Percentiles rank a stretch among this genome's conserved stretches.
phyloP scores from a whole-genome alignment of 352 stramenopile genomes.

The Phytophthora ramorum region DNA sequence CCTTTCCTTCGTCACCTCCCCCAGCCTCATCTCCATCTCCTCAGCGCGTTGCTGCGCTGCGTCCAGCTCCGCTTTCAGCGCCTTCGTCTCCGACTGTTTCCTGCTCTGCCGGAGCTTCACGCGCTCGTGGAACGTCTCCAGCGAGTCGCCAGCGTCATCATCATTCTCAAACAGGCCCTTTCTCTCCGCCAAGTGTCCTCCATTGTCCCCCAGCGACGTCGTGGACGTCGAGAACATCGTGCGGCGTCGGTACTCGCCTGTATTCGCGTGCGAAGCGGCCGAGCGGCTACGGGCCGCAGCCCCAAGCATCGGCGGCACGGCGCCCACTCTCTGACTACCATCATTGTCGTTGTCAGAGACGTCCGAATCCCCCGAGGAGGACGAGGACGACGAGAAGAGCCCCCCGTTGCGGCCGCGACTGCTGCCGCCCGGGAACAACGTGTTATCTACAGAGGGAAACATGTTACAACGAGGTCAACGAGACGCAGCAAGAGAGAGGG shows the following conservation, averaged over 20 bases:
- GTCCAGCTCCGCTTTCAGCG: conserved; percentile 54
- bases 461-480: background rate
- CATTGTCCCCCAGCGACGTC: conserved; percentile 25
- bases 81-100: conserved; percentile 73
- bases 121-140: conserved; percentile 75
- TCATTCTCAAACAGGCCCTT: conserved; percentile 82
- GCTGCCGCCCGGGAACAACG: conserved; percentile 4
- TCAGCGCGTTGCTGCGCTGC: conserved; percentile 30
- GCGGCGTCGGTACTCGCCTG: conserved; percentile 35
- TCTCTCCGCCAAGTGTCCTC: conserved; percentile 41
- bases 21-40: conserved; percentile 49
- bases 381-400: conserved; percentile 50
- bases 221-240: conserved; percentile 51
- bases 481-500: background rate
- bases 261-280: conserved; percentile 33
- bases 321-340: conserved; percentile 9
- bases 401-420: conserved; percentile 41
- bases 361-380: conserved; percentile 36
- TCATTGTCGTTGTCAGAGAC: conserved; percentile 28
- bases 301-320: conserved; percentile 22
- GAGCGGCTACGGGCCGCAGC: conserved; percentile 30
- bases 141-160: conserved; percentile 68
- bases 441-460: conserved; percentile 20
- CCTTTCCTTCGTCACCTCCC: conserved; percentile 52
- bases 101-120: conserved; percentile 75